phyloP scores from a whole-genome alignment of 2,329 filamentous ascomycete genomes.

The Hypoxylon rubiginosum region DNA sequence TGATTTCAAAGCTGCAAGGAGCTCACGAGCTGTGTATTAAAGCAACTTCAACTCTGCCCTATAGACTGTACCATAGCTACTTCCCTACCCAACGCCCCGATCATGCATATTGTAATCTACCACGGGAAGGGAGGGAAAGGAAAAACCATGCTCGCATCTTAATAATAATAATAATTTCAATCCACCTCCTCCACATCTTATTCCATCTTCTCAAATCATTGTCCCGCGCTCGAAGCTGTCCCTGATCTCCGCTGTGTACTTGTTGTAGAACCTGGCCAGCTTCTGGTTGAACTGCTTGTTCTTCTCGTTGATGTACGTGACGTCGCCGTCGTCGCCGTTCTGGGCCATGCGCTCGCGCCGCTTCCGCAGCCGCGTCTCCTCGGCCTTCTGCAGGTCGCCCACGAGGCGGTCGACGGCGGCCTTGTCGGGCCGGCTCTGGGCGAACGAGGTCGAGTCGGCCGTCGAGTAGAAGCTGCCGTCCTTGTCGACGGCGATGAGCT shows the following conservation, averaged over 20 bases:
- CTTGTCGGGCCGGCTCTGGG: conserved; percentile 87
- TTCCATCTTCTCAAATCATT: conserved; percentile 76
- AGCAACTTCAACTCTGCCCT: conserved; percentile 24
- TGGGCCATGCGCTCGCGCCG: conserved; percentile 81
- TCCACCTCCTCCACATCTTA: background rate
- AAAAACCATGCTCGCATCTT: conserved; percentile 9
- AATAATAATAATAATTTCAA: conserved; percentile 13
- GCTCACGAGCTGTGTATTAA: conserved; percentile 34
- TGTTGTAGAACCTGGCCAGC: conserved; percentile 94
- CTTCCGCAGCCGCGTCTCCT: conserved; percentile 89
- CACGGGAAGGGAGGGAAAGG: conserved; percentile 13
- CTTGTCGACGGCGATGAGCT: conserved; percentile 93
- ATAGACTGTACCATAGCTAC: conserved; percentile 48
- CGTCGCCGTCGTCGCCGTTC: conserved; percentile 87
- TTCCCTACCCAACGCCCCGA: conserved; percentile 23
- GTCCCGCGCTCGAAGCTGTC: conserved; percentile 98
- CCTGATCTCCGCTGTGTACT: conserved; percentile 96
- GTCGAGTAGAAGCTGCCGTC: conserved; percentile 93
- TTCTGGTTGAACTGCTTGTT: conserved; percentile 99
- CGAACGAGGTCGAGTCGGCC: conserved; percentile 83
- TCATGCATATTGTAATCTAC: conserved; percentile 30
- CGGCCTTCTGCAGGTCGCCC: conserved; percentile 86
- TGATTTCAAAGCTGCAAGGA: conserved; percentile 57
- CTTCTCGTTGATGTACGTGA: conserved; percentile 99
- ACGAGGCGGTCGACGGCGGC: conserved; percentile 91